Base-by-base conservation (phyloP, 345 rosid species). In the Geranium brycei region DNA sequence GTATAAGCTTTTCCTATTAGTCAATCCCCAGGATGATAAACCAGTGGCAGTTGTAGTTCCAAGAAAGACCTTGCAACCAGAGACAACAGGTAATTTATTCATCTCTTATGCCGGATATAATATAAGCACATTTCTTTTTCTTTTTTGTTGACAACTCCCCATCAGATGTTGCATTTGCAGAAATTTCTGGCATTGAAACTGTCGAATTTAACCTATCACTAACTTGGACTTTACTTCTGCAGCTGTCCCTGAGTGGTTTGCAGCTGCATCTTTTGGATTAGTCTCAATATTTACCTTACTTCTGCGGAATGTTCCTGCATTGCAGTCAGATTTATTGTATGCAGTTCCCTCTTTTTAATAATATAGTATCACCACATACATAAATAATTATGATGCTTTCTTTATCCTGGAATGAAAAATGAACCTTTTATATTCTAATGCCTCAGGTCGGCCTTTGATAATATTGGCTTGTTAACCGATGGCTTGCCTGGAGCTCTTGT, bases 201-300 rank as follows among this genome's bases (percentile, higher is more conserved):
- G 6, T 38, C 11, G 4, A 38, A 10, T 38, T 5, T 38, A 47
- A 7, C 7, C 53, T 47, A 11, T 47, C 12, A 13, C 53, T 47
- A 13, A 47, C 53, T 11, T 47, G 47, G 47, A 2, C 13, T 11
- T 63, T 62, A 15, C 58, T 75, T 70, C 53, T 79, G 78, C 86
- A 92, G 98, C 90, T 31, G 91, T 89, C 30, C 98, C 98, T 11
- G 95, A 89, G 77, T 92, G 98, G 96, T 83, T 92, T 77, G 98
- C 97, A 64, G 95, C 98, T 62, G 93, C 87, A 19, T 80, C 97
- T 57, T 92, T 92, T 78, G 98, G 93, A 77, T 65, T 87, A 71
- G 87, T 86, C 71, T 81, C 98, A 13, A 63, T 87, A 72, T 87
- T 86, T 58, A 83, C 98, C 11, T 71, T 87, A 76, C 95, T 89